phyloP scores from a whole-genome alignment of 2,329 filamentous ascomycete genomes.

The Fonsecaea monophora region DNA sequence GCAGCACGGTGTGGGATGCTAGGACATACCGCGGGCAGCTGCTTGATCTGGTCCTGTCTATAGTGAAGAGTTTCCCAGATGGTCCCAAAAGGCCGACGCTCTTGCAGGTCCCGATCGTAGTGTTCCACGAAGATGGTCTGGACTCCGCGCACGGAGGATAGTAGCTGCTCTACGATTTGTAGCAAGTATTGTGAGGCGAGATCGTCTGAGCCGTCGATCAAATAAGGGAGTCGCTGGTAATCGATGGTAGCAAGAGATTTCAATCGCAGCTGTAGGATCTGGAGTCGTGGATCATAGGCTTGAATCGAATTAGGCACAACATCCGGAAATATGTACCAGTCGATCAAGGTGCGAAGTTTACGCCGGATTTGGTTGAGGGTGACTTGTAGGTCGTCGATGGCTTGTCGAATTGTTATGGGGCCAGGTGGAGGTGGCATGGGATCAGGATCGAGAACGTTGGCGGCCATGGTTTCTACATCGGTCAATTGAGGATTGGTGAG shows the following conservation, averaged over 20 bases:
- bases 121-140: constrained; percentile 38
- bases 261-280: constrained; percentile 33
- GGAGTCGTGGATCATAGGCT: constrained; percentile 41
- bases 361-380: constrained; percentile 32
- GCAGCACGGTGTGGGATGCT: constrained; percentile 31
- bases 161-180: constrained; percentile 36
- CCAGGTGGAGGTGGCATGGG: constrained; percentile 24
- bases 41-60: constrained; percentile 35
- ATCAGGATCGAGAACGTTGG: constrained; percentile 9
- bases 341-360: constrained; percentile 38
- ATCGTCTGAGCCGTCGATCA: constrained; percentile 36
- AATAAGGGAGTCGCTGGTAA: constrained; percentile 33
- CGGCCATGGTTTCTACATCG: constrained; percentile 8
- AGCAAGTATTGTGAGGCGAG: constrained; percentile 31
- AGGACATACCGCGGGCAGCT: constrained; percentile 23
- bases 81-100: constrained; percentile 33
- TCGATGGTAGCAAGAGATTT: constrained; percentile 29
- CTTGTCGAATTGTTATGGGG: constrained; percentile 34
- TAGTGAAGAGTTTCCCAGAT: constrained; percentile 36
- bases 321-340: constrained; percentile 40
- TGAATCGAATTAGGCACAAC: constrained; percentile 36
- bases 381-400: constrained; percentile 31
- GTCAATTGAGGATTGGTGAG: background rate
- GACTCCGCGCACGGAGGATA: constrained; percentile 36
- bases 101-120: constrained; percentile 38